phyloP scores from a whole-genome alignment of 495 filamentous ascomycete species.

The Annulohypoxylon maeteangense region DNA sequence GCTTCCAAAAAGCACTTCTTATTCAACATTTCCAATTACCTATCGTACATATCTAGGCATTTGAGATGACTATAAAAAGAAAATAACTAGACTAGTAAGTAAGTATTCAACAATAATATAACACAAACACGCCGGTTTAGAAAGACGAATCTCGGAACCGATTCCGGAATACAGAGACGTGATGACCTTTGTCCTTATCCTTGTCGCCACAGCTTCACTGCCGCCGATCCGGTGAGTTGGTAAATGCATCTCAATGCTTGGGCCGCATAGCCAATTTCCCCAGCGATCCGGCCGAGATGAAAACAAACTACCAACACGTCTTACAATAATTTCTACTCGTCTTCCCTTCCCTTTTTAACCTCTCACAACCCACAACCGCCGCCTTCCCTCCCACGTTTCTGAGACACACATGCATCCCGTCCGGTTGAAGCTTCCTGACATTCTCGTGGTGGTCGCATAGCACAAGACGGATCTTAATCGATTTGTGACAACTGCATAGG shows the following conservation, averaged over 20 bases:
- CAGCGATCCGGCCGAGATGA: conserved; percentile 13
- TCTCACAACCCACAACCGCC: no score
- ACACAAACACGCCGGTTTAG: neutral
- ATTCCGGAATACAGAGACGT: neutral
- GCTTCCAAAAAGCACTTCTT: neutral
- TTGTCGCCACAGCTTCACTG: conserved; percentile 23
- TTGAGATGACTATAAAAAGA: neutral
- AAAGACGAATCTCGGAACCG: conserved; percentile 1
- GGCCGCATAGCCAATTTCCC: conserved; percentile 14
- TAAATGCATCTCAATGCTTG: neutral
- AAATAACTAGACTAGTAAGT: neutral
- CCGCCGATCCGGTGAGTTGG: neutral
- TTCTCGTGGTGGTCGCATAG: conserved; percentile 6
- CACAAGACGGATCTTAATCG: neutral
- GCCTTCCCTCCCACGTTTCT: neutral
- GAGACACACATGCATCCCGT: conserved; percentile 13
- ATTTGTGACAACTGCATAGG: conserved; percentile 1
- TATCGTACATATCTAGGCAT: neutral
- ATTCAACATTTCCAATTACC: neutral
- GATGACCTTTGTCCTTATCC: conserved; percentile 19
- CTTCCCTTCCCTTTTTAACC: neutral
- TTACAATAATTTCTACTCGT: conserved; percentile 1
- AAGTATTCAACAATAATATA: neutral
- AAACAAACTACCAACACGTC: neutral
- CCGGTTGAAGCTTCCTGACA: conserved; percentile 1